These are phyloP conservation scores for Saccharomycopsis hybrid DNA, from an alignment of 1,139 yeast species.

Conservation along the genomic window DNA sequence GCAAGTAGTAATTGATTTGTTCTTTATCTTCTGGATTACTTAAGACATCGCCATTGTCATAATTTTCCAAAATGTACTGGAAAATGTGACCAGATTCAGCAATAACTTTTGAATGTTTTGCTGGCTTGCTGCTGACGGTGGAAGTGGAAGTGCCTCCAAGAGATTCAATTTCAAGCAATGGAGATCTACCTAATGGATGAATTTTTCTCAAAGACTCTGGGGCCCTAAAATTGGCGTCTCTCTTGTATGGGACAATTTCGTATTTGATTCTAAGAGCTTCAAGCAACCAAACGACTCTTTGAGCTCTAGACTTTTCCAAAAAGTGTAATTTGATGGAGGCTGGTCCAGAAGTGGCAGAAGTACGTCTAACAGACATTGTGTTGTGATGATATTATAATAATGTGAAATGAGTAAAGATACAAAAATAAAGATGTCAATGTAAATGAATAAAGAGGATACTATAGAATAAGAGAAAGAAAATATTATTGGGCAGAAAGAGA, in stretches of 20 bases:
- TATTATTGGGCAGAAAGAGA: no score
- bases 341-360: not conserved
- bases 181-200: conserved; percentile 54
- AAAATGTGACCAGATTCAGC: conserved; percentile 46
- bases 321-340: conserved; percentile 26
- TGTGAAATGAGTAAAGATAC: no score
- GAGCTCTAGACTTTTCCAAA: conserved; percentile 49
- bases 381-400: no score
- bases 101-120: conserved; percentile 26
- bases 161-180: conserved; percentile 42
- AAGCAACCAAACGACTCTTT: conserved; percentile 48
- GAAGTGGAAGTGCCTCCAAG: no score
- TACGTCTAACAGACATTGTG: not conserved
- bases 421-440: no score
- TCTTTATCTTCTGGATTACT: not conserved
- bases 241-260: conserved; percentile 42
- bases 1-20: conserved; percentile 43
- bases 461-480: no score
- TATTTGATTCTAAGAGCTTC: conserved; percentile 48
- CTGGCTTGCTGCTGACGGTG: conserved; percentile 28
- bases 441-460: no score
- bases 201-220: conserved; percentile 40
- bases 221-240: conserved; percentile 37
- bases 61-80: conserved; percentile 37
- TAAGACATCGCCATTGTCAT: conserved; percentile 36